phyloP scores from a whole-genome alignment of 225 moss, liverwort and hornwort genomes.

The Ulota crispa region DNA sequence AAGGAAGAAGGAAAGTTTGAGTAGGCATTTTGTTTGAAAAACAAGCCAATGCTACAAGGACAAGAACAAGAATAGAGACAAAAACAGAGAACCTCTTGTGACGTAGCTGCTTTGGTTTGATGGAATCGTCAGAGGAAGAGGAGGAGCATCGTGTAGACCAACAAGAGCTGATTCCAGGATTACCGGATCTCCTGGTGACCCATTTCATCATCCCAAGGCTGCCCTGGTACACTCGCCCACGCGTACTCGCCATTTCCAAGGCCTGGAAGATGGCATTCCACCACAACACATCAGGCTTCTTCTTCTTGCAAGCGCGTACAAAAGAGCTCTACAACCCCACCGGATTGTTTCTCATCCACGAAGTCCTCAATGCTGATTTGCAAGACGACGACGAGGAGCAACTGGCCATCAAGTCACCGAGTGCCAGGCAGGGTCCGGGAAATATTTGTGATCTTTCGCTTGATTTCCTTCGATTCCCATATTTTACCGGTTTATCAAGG shows the following conservation, averaged over 20 bases:
- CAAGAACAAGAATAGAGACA: too few relatives aligned
- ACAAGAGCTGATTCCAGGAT: slow-evolving; percentile 49
- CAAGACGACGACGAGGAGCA: background rate
- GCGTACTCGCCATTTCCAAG: slow-evolving; percentile 35
- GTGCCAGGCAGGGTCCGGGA: background rate
- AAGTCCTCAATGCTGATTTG: background rate
- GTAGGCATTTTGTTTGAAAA: too few relatives aligned
- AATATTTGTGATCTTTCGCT: too few relatives aligned
- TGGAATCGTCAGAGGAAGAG: slow-evolving; percentile 21
- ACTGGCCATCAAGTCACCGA: background rate
- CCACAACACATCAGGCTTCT: background rate
- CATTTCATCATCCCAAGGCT: slow-evolving; percentile 49
- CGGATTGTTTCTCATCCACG: slow-evolving; percentile 34
- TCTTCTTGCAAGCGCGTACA: slow-evolving; percentile 24
- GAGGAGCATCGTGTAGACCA: slow-evolving; percentile 10
- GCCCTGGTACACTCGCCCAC: slow-evolving; percentile 41
- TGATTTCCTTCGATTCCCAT: too few relatives aligned
- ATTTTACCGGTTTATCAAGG: too few relatives aligned
- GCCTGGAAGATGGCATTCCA: slow-evolving; percentile 32
- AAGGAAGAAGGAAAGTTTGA: too few relatives aligned
- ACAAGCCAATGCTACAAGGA: too few relatives aligned
- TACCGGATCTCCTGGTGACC: slow-evolving; percentile 38
- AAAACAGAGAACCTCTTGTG: too few relatives aligned
- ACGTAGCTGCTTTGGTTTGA: background rate
- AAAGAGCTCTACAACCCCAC: slow-evolving; percentile 28